Conservation (phyloP, 331 rosid genomes). For the Acacia pycnantha region DNA sequence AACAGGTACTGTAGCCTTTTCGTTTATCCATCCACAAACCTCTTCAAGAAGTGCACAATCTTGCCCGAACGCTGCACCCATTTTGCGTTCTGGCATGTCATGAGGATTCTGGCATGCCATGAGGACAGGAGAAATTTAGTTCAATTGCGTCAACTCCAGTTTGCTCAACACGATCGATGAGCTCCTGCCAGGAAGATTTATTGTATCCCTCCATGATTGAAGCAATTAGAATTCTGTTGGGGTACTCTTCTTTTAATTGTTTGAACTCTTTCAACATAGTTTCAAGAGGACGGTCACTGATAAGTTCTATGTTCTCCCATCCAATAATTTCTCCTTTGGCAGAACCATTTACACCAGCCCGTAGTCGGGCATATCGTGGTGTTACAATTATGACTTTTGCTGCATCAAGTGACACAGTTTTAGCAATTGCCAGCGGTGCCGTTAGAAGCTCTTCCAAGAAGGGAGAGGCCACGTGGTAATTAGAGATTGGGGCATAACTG, state of each 20-base stretch:
- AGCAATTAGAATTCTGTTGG: conserved; percentile 91
- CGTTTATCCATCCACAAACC: conserved; percentile 92
- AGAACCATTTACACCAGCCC: conserved; percentile 76
- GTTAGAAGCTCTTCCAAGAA: no score
- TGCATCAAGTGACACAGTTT: conserved; percentile 95
- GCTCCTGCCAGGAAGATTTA: conserved; percentile 94
- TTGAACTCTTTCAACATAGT: conserved; percentile 89
- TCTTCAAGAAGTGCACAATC: conserved; percentile 93
- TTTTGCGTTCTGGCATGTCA: conserved; percentile 91
- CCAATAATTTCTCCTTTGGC: conserved; percentile 84
- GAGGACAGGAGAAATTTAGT: conserved; percentile 93
- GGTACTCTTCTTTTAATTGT: conserved; percentile 87
- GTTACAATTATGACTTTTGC: conserved; percentile 88
- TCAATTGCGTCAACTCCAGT: conserved; percentile 96
- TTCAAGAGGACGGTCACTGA: conserved; percentile 91
- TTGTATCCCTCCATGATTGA: conserved; percentile 96
- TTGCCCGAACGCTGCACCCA: conserved; percentile 98
- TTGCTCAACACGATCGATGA: conserved; percentile 90
- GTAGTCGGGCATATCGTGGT: conserved; percentile 87
- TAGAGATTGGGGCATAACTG: no score
- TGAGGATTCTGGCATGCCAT: no score
- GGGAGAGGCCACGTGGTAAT: no score
- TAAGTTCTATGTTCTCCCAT: conserved; percentile 94
- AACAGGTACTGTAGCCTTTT: conserved; percentile 91
- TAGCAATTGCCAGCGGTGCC: no score